A percentile compares a stretch with the other conserved stretches of the same genome.
These are phyloP conservation scores for Condylostoma magnum DNA, from an alignment of 169 alveolate genomes.

Conservation along the genomic window DNA sequence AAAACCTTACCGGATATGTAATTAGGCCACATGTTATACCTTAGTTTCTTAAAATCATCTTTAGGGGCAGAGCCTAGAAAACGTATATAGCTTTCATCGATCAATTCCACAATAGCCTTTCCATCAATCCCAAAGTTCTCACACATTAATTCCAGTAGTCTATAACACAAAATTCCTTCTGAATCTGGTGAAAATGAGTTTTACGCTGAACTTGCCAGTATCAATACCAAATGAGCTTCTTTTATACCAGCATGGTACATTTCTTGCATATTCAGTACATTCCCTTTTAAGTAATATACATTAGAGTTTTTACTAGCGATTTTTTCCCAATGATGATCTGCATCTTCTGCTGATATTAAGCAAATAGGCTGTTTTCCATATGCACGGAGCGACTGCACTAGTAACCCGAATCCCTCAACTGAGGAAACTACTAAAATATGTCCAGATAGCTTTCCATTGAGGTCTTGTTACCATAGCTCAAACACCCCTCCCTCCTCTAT, in stretches of 20 bases:
- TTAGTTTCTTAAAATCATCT: neutral
- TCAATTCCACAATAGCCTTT: neutral
- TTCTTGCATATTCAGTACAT: conserved; percentile 9
- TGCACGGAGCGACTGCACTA: neutral
- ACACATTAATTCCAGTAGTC: too few species aligned
- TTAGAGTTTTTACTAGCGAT: neutral
- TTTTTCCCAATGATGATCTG: conserved; percentile 13
- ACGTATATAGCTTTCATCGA: neutral
- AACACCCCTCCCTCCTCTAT: neutral
- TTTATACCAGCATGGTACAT: conserved; percentile 5
- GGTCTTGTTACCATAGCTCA: neutral
- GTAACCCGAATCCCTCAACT: neutral
- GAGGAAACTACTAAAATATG: conserved; percentile 2
- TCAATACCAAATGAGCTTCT: neutral
- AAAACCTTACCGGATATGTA: conserved; percentile 8
- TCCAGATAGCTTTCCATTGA: neutral
- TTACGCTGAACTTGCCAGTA: neutral
- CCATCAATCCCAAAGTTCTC: neutral
- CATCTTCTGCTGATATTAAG: neutral
- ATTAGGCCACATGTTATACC: conserved; percentile 9
- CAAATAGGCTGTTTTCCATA: conserved; percentile 22
- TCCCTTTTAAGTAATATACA: conserved; percentile 23
- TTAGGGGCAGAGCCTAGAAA: conserved; percentile 12
- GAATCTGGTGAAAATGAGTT: neutral
- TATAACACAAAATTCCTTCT: neutral